Evolutionary conservation across 2,329 filamentous ascomycete species (phyloP).

Genomic region (Alternaria sp.): DNA sequence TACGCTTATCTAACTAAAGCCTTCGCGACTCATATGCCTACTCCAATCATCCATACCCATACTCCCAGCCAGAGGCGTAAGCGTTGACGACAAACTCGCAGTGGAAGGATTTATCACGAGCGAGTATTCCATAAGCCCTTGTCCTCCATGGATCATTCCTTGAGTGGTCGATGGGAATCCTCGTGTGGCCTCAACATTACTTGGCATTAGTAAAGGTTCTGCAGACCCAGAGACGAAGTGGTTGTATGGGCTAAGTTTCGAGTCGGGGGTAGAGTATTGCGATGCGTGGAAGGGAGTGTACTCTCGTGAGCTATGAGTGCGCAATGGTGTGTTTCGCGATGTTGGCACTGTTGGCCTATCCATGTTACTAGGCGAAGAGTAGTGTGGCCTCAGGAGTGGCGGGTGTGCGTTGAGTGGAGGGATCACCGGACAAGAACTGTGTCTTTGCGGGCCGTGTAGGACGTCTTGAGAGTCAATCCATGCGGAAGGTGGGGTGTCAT

Average conservation of each 20-base stretch:
- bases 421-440: constrained; percentile 35
- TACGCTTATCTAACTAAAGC: neutral
- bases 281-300: neutral
- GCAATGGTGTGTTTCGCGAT: neutral
- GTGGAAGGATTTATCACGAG: neutral
- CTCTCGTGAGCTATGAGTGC: neutral
- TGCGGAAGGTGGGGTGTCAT: neutral
- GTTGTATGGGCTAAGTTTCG: too few species aligned
- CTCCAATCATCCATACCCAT: constrained; percentile 9
- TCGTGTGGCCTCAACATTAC: neutral
- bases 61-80: neutral
- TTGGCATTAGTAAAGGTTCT: neutral
- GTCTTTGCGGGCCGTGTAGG: constrained; percentile 11
- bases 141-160: neutral
- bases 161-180: neutral
- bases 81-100: neutral
- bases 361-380: constrained; percentile 20
- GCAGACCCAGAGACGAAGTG: neutral
- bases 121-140: constrained; percentile 1
- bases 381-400: constrained; percentile 17
- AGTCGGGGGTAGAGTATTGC: neutral
- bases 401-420: constrained; percentile 19
- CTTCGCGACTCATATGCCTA: neutral
- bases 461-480: neutral
- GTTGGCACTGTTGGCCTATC: neutral